Conservation (phyloP, 306 rosid species). For the Hylodesmum podocarpum region DNA sequence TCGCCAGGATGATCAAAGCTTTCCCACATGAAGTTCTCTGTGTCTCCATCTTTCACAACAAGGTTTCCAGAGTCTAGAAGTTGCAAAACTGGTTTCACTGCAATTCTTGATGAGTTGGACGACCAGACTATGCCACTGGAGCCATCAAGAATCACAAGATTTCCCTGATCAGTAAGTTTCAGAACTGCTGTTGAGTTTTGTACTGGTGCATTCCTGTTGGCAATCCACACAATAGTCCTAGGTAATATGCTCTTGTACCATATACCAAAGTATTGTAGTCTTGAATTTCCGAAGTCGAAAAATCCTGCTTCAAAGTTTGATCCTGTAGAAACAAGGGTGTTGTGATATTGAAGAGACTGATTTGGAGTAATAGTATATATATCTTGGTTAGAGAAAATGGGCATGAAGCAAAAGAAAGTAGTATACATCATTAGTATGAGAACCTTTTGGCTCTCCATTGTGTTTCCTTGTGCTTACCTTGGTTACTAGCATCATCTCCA, state of each 20-base stretch:
- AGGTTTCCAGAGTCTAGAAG: not conserved
- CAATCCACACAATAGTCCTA: not conserved
- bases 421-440: not conserved
- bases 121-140: not conserved
- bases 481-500: not conserved
- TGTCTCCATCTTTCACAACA: not conserved
- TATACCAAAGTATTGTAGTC: not conserved
- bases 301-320: conserved; percentile 13
- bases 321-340: not conserved
- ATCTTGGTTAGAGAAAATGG: not conserved
- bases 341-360: not conserved
- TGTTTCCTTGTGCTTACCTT: not conserved
- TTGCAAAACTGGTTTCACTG: not conserved
- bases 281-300: not conserved
- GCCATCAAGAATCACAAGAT: not conserved
- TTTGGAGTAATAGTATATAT: not conserved
- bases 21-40: not conserved
- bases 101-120: not conserved
- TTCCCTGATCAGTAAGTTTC: not conserved
- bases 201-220: not conserved
- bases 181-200: not conserved
- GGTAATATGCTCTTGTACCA: not conserved
- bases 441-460: not conserved
- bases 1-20: not conserved
- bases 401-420: not conserved